A percentile compares a stretch with the other conserved stretches of the same genome.
Conservation (phyloP, 768 basidiomycete species). For the Sistotremastrum suecicum region DNA sequence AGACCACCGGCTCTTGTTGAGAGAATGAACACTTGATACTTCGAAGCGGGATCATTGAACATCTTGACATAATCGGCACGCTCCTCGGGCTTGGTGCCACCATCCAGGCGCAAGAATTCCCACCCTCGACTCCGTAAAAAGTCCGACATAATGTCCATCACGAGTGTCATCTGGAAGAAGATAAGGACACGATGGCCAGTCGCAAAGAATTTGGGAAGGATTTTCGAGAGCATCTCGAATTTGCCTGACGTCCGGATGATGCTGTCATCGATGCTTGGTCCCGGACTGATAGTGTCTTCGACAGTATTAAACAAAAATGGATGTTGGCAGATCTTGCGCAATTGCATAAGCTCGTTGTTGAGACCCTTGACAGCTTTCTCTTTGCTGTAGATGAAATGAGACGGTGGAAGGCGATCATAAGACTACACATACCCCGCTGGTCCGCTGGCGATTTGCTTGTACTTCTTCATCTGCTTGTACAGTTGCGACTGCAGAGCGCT, state of each 20-base stretch:
- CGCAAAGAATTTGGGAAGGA: slow-evolving; percentile 88
- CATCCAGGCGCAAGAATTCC: slow-evolving; percentile 88
- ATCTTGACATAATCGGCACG: slow-evolving; percentile 73
- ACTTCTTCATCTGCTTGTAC: slow-evolving; percentile 97
- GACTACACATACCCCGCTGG: slow-evolving; percentile 46
- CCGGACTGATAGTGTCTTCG: slow-evolving; percentile 85
- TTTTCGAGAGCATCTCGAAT: slow-evolving; percentile 78
- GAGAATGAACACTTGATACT: slow-evolving; percentile 83
- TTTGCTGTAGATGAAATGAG: slow-evolving; percentile 30
- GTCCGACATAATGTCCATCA: slow-evolving; percentile 98
- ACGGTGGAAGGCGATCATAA: slow-evolving; percentile 2
- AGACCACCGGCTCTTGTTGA: slow-evolving; percentile 91
- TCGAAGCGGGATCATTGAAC: slow-evolving; percentile 84
- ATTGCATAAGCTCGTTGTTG: slow-evolving; percentile 93
- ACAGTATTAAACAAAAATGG: slow-evolving; percentile 94
- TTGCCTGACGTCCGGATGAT: slow-evolving; percentile 84
- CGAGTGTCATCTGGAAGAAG: slow-evolving; percentile 99
- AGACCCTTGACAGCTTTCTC: slow-evolving; percentile 71
- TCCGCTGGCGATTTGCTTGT: slow-evolving; percentile 90
- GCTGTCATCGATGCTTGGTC: slow-evolving; percentile 68
- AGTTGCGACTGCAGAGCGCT: slow-evolving; percentile 81
- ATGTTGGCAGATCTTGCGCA: slow-evolving; percentile 97
- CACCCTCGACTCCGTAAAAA: slow-evolving; percentile 79
- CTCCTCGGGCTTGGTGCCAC: slow-evolving; percentile 92
- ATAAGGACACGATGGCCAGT: slow-evolving; percentile 95